These are phyloP conservation scores for Myxozyma mucilagina DNA, from an alignment of 805 yeast genomes.

Conservation along the genomic window DNA sequence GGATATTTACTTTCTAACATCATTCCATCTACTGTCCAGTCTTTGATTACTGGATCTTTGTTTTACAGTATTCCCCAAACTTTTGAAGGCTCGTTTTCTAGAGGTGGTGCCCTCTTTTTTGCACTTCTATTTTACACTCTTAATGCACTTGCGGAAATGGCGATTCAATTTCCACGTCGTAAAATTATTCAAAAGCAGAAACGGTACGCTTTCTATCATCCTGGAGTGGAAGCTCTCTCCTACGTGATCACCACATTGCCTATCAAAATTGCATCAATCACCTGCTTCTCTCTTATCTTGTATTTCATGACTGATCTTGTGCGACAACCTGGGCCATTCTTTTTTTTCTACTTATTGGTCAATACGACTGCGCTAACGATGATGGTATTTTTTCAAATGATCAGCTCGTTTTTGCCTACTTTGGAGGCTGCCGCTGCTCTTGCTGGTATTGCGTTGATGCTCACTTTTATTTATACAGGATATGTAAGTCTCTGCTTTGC, in stretches of 20 bases:
- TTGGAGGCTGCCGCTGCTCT: slow-evolving; percentile 50
- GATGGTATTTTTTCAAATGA: slow-evolving; percentile 53
- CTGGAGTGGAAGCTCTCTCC: slow-evolving; percentile 67
- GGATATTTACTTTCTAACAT: slow-evolving; percentile 50
- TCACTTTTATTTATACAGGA: slow-evolving; percentile 48
- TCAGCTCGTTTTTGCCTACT: slow-evolving; percentile 41
- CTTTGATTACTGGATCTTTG: slow-evolving; percentile 63
- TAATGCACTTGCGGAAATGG: slow-evolving; percentile 50
- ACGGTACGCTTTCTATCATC: slow-evolving; percentile 58
- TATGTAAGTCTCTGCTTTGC: slow-evolving; percentile 31
- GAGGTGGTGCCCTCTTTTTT: slow-evolving; percentile 69
- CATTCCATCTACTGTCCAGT: slow-evolving; percentile 54
- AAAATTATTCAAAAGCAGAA: slow-evolving; percentile 61
- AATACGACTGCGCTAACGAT: slow-evolving; percentile 50
- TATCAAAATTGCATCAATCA: slow-evolving; percentile 46
- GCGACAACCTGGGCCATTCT: slow-evolving; percentile 56
- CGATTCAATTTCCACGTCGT: slow-evolving; percentile 49
- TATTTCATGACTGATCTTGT: slow-evolving; percentile 58
- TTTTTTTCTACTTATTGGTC: slow-evolving; percentile 50
- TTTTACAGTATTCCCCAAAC: slow-evolving; percentile 53
- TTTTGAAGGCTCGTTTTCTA: slow-evolving; percentile 58
- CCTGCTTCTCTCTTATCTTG: slow-evolving; percentile 51
- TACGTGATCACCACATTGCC: slow-evolving; percentile 63
- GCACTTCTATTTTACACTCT: slow-evolving; percentile 41
- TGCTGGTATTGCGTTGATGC: slow-evolving; percentile 46